Percentiles rank a stretch among this genome's conserved stretches.
These are phyloP conservation scores for Orbilia ellipsospora DNA, from an alignment of 2,329 filamentous ascomycete species.

Conservation along the genomic window DNA sequence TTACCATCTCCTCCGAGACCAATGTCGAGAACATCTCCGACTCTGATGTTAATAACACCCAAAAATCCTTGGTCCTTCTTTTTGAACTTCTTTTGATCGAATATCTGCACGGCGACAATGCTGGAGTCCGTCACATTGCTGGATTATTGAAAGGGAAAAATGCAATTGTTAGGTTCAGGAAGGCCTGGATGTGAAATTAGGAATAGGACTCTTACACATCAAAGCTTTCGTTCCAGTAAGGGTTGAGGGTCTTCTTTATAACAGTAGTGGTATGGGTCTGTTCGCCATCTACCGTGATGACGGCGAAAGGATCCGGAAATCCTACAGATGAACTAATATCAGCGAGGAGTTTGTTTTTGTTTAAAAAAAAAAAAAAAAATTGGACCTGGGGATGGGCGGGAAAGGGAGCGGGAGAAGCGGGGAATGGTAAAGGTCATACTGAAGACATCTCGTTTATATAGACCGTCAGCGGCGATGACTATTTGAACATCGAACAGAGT, in stretches of 20 bases:
- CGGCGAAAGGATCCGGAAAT: constrained; percentile 96
- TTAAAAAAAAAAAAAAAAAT: no score
- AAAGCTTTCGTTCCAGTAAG: constrained; percentile 99
- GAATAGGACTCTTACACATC: constrained; percentile 76
- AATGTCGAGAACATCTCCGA: constrained; percentile 93
- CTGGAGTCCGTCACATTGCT: constrained; percentile 94
- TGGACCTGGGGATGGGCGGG: constrained; percentile 56
- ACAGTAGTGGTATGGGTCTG: constrained; percentile 98
- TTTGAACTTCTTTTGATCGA: constrained; percentile 99
- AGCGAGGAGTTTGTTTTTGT: constrained; percentile 20
- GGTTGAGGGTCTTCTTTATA: constrained; percentile 96
- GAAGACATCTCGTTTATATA: constrained; percentile 99
- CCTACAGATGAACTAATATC: constrained; percentile 67
- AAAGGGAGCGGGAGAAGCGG: constrained; percentile 56
- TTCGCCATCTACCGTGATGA: constrained; percentile 95
- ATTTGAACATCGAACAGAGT: constrained; percentile 54
- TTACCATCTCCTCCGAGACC: constrained; percentile 89
- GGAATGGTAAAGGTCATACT: constrained; percentile 69
- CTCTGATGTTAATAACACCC: constrained; percentile 95
- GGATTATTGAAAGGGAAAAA: constrained; percentile 29
- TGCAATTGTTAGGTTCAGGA: constrained; percentile 55
- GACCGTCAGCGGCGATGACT: constrained; percentile 98
- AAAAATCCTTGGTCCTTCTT: constrained; percentile 99
- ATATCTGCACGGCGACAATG: constrained; percentile 96
- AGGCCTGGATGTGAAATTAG: not conserved